Base-by-base conservation (phyloP, 371 early-diverging fungal species). In the Mortierella sp. region DNA sequence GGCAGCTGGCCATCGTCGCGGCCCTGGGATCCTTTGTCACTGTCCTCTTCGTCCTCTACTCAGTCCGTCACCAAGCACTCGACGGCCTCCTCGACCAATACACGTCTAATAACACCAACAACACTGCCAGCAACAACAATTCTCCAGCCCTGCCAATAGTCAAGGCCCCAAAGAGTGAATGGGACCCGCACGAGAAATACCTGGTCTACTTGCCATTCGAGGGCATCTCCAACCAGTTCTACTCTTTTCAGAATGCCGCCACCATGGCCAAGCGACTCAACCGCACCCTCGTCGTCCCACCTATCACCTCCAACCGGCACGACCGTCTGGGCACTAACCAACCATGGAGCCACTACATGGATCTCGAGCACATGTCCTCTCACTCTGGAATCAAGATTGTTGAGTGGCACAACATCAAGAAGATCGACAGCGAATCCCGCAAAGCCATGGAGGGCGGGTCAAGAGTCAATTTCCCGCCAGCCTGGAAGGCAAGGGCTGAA, bases 141-240 rank as follows among this genome's bases (percentile, higher is more conserved):
- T 14, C 46, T n/a, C 9, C 16, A 19, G 48, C 31, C 16, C 50
- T 26, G 21, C 24, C 50, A 31, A 53, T 57, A 3, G 34, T 55
- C 26, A 53, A 71, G 3, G 53, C 57, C n/a, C 85, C 78, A n/a
- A 81, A 69, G 26, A 69, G 64, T 9, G 69, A 75, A 21, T 85
- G 86, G 86, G 81, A 85, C n/a, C 74, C 76, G 10, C 9, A 48
- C 1, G 51, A 64, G 14, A 61, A 71, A 13, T 85, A 81, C 31
- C 79, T 85, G 19, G 76, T 72, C 64, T 85, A 78, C 71, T 51
- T 85, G 13, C 85, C 85, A 3, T 85, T 78, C 69, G 85, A 81
- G 46, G 85, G 85, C 53, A 85, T 85, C 76, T 85, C 85, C 19
- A 85, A 85, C 67, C 86, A 85, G 34, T 81, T 85, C 54, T 85